Evolutionary conservation across 129 eudicot genomes (phyloP).

Genomic region (Scalesia atractyloides): DNA sequence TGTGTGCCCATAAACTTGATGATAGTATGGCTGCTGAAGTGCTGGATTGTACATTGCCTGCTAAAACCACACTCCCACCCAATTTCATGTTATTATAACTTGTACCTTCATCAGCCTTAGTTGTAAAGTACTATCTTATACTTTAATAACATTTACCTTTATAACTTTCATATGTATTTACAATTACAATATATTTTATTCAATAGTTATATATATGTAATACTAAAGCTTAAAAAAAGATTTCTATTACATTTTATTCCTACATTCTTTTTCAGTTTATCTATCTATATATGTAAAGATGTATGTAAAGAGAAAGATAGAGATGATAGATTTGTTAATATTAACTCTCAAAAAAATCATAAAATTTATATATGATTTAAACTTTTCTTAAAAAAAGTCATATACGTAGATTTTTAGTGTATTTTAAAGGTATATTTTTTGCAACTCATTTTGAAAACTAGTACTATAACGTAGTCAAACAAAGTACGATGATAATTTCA

Average conservation of each 20-base stretch:
- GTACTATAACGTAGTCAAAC: slow-evolving; percentile 20
- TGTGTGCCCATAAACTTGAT: slow-evolving; percentile 67
- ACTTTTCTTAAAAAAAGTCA: not conserved
- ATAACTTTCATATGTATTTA: not conserved
- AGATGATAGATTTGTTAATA: too few relatives aligned
- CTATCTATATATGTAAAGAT: too few relatives aligned
- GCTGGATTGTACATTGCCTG: slow-evolving; percentile 75
- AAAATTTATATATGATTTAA: not conserved
- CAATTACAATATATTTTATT: not conserved
- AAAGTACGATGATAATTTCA: slow-evolving; percentile 16
- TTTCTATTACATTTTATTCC: too few relatives aligned
- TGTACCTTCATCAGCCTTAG: slow-evolving; percentile 22
- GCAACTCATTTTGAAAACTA: not conserved
- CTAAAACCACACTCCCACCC: slow-evolving; percentile 25
- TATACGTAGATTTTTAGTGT: not conserved
- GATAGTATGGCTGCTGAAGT: slow-evolving; percentile 58
- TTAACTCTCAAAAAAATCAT: too few relatives aligned
- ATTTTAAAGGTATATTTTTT: not conserved
- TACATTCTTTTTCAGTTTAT: too few relatives aligned
- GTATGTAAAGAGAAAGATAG: too few relatives aligned
- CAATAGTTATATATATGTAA: too few relatives aligned
- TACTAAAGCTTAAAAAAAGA: too few relatives aligned
- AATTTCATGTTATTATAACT: slow-evolving; percentile 27
- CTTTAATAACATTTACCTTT: not conserved
- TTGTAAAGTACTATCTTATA: slow-evolving; percentile 13